Evolutionary conservation across 257 asterid species (phyloP).

Genomic region (Lithospermum erythrorhizon): DNA sequence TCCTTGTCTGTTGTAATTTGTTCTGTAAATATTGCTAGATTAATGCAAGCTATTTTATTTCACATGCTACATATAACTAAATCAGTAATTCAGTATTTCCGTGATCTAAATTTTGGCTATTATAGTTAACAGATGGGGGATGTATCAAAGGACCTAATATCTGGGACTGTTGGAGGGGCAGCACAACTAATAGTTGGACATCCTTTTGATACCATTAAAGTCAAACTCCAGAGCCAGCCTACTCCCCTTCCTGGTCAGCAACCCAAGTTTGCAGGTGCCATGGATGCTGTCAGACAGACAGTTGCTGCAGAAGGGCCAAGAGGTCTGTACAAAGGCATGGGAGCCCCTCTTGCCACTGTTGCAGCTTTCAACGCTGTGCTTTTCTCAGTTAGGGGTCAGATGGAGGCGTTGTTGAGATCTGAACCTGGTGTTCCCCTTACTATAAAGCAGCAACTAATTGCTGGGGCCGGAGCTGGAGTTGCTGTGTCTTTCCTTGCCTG

Average conservation of each 20-base stretch:
- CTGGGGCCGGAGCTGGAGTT: constrained; percentile 91
- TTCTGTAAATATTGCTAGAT: too few relatives aligned
- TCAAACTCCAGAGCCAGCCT: constrained; percentile 96
- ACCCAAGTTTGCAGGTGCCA: constrained; percentile 69
- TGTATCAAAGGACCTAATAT: constrained; percentile 49
- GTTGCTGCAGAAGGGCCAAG: constrained; percentile 82
- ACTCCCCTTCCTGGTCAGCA: constrained; percentile 70
- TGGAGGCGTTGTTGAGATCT: constrained; percentile 65
- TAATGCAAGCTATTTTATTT: too few relatives aligned
- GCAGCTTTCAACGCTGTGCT: constrained; percentile 83
- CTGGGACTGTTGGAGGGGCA: constrained; percentile 88
- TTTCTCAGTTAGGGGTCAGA: constrained; percentile 70
- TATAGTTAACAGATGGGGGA: constrained; percentile 58
- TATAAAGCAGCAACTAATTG: constrained; percentile 59
- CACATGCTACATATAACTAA: too few relatives aligned
- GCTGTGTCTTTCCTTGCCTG: constrained; percentile 82
- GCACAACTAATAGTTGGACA: constrained; percentile 83
- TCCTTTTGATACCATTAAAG: constrained; percentile 95
- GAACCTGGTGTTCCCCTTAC: constrained; percentile 63
- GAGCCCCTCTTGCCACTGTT: constrained; percentile 85
- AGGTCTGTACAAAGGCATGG: constrained; percentile 95
- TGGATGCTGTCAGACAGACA: constrained; percentile 89
- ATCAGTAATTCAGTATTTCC: not conserved
- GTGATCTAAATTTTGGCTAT: not conserved
- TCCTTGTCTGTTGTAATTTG: too few relatives aligned